Conservation (phyloP, 23 red algal genomes). For the Gracilaria gracilis region DNA sequence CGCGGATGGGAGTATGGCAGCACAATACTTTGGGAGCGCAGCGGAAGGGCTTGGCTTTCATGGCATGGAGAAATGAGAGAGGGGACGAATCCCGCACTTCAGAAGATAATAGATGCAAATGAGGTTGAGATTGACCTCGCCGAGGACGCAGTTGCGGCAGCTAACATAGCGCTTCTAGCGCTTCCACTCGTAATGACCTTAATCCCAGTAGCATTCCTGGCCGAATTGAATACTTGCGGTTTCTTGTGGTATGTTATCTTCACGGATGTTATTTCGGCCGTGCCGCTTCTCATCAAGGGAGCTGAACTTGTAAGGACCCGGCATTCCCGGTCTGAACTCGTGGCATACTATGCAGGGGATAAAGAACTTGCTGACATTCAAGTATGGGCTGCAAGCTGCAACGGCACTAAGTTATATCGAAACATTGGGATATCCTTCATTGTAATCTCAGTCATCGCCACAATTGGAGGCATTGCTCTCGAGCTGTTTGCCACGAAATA, state of each 20-base stretch:
- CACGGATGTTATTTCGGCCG: conserved; percentile 38
- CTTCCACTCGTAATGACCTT: conserved; percentile 42
- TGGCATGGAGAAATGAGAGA: conserved; percentile 33
- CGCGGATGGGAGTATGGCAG: not conserved
- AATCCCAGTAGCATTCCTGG: conserved; percentile 54
- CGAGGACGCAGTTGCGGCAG: conserved; percentile 19
- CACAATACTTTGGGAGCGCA: conserved; percentile 12
- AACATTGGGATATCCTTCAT: conserved; percentile 33
- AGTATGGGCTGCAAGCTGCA: conserved; percentile 25
- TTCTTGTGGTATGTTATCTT: conserved; percentile 34
- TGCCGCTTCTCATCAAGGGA: conserved; percentile 38
- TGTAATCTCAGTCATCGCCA: not conserved
- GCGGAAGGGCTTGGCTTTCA: conserved; percentile 25
- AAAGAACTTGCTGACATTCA: conserved; percentile 16
- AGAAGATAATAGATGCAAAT: not conserved
- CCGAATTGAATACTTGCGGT: conserved; percentile 20
- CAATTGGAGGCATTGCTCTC: not conserved
- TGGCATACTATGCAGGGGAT: conserved; percentile 22
- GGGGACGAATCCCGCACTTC: not conserved
- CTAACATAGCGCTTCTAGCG: conserved; percentile 44
- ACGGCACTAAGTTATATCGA: not conserved
- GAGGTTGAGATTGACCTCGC: conserved; percentile 29
- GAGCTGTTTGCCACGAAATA: conserved; percentile 7
- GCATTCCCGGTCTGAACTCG: conserved; percentile 4
- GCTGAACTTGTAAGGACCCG: conserved; percentile 20